Evolutionary conservation across 2,329 filamentous ascomycete genomes (phyloP).

Genomic region (Colletotrichum viniferum): DNA sequence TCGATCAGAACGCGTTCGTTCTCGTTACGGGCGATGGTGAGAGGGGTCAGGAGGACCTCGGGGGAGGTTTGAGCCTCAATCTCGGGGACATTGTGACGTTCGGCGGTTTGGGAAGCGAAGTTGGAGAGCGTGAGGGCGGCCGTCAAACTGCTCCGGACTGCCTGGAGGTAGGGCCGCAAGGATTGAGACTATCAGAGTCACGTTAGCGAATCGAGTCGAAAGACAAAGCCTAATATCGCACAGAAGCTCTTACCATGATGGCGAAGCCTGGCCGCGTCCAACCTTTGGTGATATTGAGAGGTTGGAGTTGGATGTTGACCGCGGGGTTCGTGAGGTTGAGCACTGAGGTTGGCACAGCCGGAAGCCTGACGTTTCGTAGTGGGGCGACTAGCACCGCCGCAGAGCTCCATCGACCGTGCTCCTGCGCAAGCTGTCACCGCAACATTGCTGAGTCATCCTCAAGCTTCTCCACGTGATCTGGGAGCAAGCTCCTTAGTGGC

Average conservation of each 20-base stretch:
- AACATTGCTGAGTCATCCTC: conserved; percentile 2
- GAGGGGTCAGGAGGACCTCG: conserved; percentile 89
- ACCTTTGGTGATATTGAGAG: conserved; percentile 6
- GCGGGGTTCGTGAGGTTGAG: conserved; percentile 20
- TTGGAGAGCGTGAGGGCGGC: conserved; percentile 93
- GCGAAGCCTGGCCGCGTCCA: conserved; percentile 16
- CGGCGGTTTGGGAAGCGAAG: conserved; percentile 95
- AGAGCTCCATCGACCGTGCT: conserved; percentile 3
- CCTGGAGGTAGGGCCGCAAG: conserved; percentile 93
- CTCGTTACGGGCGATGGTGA: conserved; percentile 92
- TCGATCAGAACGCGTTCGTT: conserved; percentile 97
- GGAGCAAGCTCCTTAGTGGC: neutral
- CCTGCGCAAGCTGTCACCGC: conserved; percentile 8
- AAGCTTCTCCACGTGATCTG: neutral
- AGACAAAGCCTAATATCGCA: neutral
- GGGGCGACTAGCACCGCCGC: conserved; percentile 28
- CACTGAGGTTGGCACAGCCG: conserved; percentile 27
- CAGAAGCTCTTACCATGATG: conserved; percentile 14
- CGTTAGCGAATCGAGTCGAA: conserved; percentile 24
- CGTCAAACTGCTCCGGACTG: conserved; percentile 91
- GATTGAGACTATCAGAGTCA: conserved; percentile 78
- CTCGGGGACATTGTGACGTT: conserved; percentile 97
- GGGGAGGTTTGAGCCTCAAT: conserved; percentile 93
- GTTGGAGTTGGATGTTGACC: conserved; percentile 18
- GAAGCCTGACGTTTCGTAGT: conserved; percentile 36